phyloP scores from a whole-genome alignment of 73 alveolate species.

The Paramecium sonneborni region DNA sequence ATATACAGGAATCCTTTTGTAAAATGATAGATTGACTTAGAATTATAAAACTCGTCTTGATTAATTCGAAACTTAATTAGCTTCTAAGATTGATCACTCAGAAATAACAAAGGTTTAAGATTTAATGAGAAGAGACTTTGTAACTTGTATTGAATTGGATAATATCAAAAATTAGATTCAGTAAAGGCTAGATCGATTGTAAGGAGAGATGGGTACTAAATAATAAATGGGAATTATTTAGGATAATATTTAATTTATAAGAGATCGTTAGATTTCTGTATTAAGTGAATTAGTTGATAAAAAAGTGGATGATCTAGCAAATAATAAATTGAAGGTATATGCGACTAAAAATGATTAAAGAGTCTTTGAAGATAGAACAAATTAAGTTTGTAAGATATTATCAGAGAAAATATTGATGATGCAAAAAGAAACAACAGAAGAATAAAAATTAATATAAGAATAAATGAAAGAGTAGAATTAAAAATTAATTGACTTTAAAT shows the following conservation, averaged over 20 bases:
- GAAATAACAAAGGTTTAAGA: constrained; percentile 1
- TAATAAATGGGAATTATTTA: not conserved
- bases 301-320: not conserved
- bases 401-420: constrained; percentile 21
- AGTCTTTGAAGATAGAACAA: not conserved
- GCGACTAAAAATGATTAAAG: constrained; percentile 4
- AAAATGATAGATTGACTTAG: not conserved
- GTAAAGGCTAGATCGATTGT: not conserved
- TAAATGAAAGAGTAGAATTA: not conserved
- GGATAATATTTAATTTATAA: not conserved
- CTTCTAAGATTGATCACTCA: not conserved
- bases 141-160: not conserved
- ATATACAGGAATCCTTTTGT: not conserved
- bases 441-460: not conserved
- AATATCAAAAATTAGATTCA: not conserved
- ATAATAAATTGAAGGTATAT: not conserved
- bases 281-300: not conserved
- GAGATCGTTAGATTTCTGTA: not conserved
- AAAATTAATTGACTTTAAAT: not conserved
- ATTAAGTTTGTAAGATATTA: not conserved
- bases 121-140: constrained; percentile 25
- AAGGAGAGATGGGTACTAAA: not conserved
- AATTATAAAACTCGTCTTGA: not conserved
- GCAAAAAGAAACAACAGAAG: not conserved
- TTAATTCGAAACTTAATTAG: not conserved